Percentiles rank a stretch among this genome's conserved stretches.
Evolutionary conservation across 805 yeast species (phyloP).

Genomic region (Yarrowia sp.): DNA sequence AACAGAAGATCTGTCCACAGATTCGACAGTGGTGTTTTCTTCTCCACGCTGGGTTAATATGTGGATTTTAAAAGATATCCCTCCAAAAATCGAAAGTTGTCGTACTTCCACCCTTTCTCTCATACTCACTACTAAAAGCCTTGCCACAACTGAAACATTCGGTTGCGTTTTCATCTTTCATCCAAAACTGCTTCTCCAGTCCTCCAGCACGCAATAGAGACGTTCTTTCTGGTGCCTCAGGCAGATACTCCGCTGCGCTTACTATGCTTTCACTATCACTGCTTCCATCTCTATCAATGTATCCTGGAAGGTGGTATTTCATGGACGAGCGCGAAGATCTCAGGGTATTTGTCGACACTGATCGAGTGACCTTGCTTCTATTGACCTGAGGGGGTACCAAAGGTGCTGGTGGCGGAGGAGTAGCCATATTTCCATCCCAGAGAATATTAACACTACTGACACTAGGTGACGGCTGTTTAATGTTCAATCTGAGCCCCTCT

Average conservation of each 20-base stretch:
- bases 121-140: slow-evolving; percentile 57
- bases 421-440: slow-evolving; percentile 34
- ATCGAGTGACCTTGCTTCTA: slow-evolving; percentile 19
- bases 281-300: slow-evolving; percentile 42
- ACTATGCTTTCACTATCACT: slow-evolving; percentile 46
- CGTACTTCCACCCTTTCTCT: background rate
- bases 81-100: background rate
- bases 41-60: slow-evolving; percentile 61
- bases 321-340: slow-evolving; percentile 29
- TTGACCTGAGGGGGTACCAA: slow-evolving; percentile 24
- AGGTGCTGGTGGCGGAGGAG: slow-evolving; percentile 22
- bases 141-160: slow-evolving; percentile 86
- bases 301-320: slow-evolving; percentile 36
- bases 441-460: slow-evolving; percentile 30
- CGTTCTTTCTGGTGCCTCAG: slow-evolving; percentile 40
- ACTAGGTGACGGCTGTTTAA: slow-evolving; percentile 26
- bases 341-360: slow-evolving; percentile 29
- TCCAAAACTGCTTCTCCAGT: slow-evolving; percentile 85
- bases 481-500: slow-evolving; percentile 12
- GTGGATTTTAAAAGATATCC: too few species aligned
- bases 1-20: slow-evolving; percentile 95
- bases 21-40: slow-evolving; percentile 94
- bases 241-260: slow-evolving; percentile 41
- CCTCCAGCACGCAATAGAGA: slow-evolving; percentile 43
- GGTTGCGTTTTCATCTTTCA: slow-evolving; percentile 90